Percentiles rank a stretch among this genome's conserved stretches.
Conservation (phyloP, 345 rosid genomes). For the Ceriops zippeliana region DNA sequence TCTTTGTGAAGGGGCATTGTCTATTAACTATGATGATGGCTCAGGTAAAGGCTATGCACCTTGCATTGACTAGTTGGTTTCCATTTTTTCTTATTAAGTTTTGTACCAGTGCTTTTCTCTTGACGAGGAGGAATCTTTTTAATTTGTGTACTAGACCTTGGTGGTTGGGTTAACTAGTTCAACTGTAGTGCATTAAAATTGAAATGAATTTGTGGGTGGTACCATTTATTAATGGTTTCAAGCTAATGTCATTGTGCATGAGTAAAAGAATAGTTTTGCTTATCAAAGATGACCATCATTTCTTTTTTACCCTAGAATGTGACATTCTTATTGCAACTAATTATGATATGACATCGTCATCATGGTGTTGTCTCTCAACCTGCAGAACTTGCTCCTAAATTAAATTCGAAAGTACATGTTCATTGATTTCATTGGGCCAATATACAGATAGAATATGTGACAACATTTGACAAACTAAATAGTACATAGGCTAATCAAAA, state of each 20-base stretch:
- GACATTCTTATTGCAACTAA: too few relatives aligned
- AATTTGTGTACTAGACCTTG: neutral
- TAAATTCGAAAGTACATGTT: too few relatives aligned
- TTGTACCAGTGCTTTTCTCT: too few relatives aligned
- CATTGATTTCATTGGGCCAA: too few relatives aligned
- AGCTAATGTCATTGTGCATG: constrained; percentile 15
- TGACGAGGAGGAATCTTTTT: too few relatives aligned
- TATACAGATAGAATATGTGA: too few relatives aligned
- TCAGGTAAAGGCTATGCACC: constrained; percentile 33
- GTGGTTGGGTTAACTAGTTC: neutral
- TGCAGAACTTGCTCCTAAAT: too few relatives aligned
- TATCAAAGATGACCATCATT: neutral
- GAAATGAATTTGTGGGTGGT: neutral
- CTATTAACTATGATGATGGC: constrained; percentile 29
- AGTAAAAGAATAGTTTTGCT: constrained; percentile 21
- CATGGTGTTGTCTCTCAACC: too few relatives aligned
- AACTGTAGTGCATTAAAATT: constrained; percentile 2
- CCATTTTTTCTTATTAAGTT: neutral
- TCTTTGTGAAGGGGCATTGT: constrained; percentile 44
- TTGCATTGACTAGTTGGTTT: constrained; percentile 9
- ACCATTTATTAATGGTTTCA: too few relatives aligned
- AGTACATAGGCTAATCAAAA: too few relatives aligned
- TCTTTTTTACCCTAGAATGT: neutral
- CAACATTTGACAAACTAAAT: too few relatives aligned
- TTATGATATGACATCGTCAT: too few relatives aligned